Percentiles rank a stretch among this genome's conserved stretches.
Evolutionary conservation across 805 yeast genomes (phyloP).

Genomic region (Metschnikowia kunwiensis): DNA sequence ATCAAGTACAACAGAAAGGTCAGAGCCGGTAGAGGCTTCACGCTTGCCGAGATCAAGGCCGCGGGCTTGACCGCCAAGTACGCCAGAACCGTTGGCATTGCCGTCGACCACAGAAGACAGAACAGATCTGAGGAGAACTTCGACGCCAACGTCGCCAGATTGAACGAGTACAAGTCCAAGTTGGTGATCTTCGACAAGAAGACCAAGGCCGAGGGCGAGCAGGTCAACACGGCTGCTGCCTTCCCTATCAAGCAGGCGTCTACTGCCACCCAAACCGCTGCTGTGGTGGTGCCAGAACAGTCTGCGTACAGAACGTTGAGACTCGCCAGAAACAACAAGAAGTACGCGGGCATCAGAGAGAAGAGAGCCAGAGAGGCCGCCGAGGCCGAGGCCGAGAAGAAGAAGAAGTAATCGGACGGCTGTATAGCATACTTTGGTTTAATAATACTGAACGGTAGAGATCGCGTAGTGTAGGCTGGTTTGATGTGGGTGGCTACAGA

Average conservation of each 20-base stretch:
- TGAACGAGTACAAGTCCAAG: slow-evolving; percentile 93
- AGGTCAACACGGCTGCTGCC: slow-evolving; percentile 66
- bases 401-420: slow-evolving; percentile 67
- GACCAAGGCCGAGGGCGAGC: slow-evolving; percentile 72
- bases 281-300: slow-evolving; percentile 70
- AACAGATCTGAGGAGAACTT: slow-evolving; percentile 96
- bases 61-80: slow-evolving; percentile 86
- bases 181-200: slow-evolving; percentile 94
- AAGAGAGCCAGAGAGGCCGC: slow-evolving; percentile 97
- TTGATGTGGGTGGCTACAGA: neutral
- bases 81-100: slow-evolving; percentile 98
- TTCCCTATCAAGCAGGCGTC: slow-evolving; percentile 90
- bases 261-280: slow-evolving; percentile 77
- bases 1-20: slow-evolving; percentile 98
- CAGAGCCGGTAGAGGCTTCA: slow-evolving; percentile 99
- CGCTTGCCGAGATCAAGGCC: slow-evolving; percentile 96
- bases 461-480: neutral
- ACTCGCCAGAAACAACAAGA: slow-evolving; percentile 91
- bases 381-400: slow-evolving; percentile 98
- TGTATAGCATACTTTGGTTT: slow-evolving; percentile 19
- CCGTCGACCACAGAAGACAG: slow-evolving; percentile 99
- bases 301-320: slow-evolving; percentile 93
- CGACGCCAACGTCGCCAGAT: slow-evolving; percentile 92
- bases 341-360: slow-evolving; percentile 92
- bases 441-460: slow-evolving; percentile 15